Conservation (phyloP, 164 flowering plant species). For the Pachysandra terminalis region DNA sequence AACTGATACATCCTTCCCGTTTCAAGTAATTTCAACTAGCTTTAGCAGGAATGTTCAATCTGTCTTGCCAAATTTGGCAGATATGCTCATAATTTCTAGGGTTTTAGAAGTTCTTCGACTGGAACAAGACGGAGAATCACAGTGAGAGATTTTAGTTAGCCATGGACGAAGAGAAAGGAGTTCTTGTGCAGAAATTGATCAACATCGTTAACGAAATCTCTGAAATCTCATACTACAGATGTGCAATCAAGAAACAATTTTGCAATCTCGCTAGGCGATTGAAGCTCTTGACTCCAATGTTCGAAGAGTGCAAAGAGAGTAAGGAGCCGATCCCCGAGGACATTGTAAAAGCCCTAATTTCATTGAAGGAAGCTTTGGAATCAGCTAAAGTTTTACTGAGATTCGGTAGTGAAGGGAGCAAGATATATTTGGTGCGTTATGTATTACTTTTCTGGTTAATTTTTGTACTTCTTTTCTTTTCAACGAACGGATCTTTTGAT, state of each 20-base stretch:
- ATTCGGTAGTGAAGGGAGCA: slow-evolving; percentile 77
- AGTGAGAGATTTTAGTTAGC: not conserved
- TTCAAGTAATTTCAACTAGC: not conserved
- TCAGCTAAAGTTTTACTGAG: slow-evolving; percentile 62
- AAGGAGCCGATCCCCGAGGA: slow-evolving; percentile 43
- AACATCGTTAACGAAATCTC: slow-evolving; percentile 58
- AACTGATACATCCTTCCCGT: not conserved
- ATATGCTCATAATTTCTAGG: not conserved
- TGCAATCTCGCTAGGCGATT: slow-evolving; percentile 73
- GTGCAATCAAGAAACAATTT: slow-evolving; percentile 68
- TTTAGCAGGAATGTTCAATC: not conserved
- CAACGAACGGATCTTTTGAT: not conserved
- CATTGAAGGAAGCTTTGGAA: slow-evolving; percentile 43
- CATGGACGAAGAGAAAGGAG: slow-evolving; percentile 47
- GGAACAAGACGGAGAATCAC: not conserved
- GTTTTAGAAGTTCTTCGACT: not conserved
- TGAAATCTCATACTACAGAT: slow-evolving; percentile 52
- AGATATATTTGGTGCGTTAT: slow-evolving; percentile 73
- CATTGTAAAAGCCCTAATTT: slow-evolving; percentile 27
- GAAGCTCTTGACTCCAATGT: slow-evolving; percentile 81
- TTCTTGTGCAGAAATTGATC: slow-evolving; percentile 42
- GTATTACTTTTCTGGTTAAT: not conserved
- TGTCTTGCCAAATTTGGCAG: not conserved
- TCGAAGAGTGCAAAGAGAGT: slow-evolving; percentile 80
- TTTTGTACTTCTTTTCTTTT: no score